Evolutionary conservation across 2,329 filamentous ascomycete genomes (phyloP).

Genomic region (Ophiostoma piceae): DNA sequence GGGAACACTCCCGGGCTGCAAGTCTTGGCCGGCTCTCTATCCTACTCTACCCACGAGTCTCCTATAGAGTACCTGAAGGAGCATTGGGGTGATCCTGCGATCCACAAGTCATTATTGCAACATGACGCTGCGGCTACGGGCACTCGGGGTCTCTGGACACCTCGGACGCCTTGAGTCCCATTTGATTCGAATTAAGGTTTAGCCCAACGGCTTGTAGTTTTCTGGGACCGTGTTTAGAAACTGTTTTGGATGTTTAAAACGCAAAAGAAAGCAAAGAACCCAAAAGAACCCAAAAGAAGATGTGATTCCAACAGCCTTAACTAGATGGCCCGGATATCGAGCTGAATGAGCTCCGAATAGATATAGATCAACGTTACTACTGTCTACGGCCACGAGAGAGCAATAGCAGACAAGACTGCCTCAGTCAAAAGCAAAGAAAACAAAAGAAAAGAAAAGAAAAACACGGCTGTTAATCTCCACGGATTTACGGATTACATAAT

Average conservation of each 20-base stretch:
- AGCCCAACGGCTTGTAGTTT: neutral
- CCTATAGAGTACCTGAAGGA: neutral
- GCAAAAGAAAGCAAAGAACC: neutral
- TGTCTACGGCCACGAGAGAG: too few species aligned
- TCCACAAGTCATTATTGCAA: conserved; percentile 3
- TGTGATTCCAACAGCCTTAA: too few species aligned
- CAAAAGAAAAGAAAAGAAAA: neutral
- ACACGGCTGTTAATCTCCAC: neutral
- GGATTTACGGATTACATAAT: neutral
- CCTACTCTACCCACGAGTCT: too few species aligned
- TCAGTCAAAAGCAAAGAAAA: too few species aligned
- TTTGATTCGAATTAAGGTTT: conserved; percentile 7
- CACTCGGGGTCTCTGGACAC: neutral
- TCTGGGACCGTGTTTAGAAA: neutral
- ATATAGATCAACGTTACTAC: too few species aligned
- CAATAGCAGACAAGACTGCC: too few species aligned
- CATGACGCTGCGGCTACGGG: neutral
- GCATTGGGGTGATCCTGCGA: neutral
- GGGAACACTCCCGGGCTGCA: neutral
- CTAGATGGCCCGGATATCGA: too few species aligned
- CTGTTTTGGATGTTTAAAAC: neutral
- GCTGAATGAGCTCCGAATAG: too few species aligned
- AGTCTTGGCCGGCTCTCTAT: neutral
- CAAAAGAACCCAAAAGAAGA: neutral
- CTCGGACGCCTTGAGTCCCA: neutral